These are phyloP conservation scores for Parmales sp. DNA, from an alignment of 108 stramenopile genomes.

Conservation along the genomic window DNA sequence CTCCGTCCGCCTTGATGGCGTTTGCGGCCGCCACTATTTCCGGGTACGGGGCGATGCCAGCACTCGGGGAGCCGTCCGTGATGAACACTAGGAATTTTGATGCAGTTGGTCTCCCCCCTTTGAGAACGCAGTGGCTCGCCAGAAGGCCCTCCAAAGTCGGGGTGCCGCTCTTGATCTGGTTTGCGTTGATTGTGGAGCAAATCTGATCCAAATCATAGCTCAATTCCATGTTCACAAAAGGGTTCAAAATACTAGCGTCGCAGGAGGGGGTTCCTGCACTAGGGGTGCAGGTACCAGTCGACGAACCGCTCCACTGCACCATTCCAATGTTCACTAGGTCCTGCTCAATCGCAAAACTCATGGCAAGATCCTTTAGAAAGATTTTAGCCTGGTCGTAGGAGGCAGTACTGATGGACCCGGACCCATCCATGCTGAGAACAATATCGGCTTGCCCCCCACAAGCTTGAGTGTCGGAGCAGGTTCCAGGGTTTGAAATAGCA, in stretches of 20 bases:
- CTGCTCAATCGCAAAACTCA: background rate
- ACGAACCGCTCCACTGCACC: background rate
- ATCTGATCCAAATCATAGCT: background rate
- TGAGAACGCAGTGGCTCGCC: background rate
- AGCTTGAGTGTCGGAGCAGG: too few species aligned
- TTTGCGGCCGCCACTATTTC: background rate
- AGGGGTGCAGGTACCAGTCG: background rate
- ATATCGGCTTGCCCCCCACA: background rate
- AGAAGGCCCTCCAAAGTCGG: background rate
- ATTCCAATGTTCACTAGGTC: background rate
- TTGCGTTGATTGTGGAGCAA: background rate
- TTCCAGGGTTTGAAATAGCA: too few species aligned
- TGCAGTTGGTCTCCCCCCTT: background rate
- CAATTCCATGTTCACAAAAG: background rate
- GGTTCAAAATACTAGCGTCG: background rate
- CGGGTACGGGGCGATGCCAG: background rate
- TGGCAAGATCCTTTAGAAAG: background rate
- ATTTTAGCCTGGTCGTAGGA: background rate
- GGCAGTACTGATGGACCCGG: background rate
- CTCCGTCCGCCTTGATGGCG: background rate
- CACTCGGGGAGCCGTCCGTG: background rate
- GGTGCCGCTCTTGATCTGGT: background rate
- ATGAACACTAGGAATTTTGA: constrained; percentile 11
- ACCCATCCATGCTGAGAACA: background rate
- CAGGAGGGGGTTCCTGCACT: background rate